Percentiles rank a stretch among this genome's conserved stretches.
These are phyloP conservation scores for Fraxinus baroniana DNA, from an alignment of 305 asterid genomes.

Conservation along the genomic window DNA sequence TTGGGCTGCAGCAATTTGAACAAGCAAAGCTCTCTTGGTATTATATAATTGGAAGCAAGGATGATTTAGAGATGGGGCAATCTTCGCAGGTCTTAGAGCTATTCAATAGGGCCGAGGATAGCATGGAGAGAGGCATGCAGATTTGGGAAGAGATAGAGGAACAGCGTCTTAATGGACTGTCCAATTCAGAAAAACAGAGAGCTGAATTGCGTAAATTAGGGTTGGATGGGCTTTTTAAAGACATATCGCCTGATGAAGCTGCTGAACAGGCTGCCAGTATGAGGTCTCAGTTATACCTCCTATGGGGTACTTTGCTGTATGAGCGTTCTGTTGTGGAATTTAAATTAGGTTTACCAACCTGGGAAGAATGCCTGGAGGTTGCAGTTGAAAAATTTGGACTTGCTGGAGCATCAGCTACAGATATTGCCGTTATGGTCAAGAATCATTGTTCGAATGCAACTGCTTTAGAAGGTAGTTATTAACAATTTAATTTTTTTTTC, in stretches of 20 bases:
- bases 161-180: conserved; percentile 79
- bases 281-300: conserved; percentile 76
- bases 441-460: conserved; percentile 91
- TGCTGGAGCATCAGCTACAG: conserved; percentile 79
- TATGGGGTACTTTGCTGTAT: conserved; percentile 87
- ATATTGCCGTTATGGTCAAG: conserved; percentile 88
- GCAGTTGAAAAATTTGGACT: conserved; percentile 86
- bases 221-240: conserved; percentile 58
- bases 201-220: conserved; percentile 59
- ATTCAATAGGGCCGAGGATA: conserved; percentile 87
- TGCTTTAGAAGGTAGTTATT: conserved; percentile 71
- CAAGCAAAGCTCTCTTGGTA: conserved; percentile 86
- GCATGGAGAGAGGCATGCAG: conserved; percentile 89
- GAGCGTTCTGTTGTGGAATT: conserved; percentile 91
- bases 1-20: conserved; percentile 82
- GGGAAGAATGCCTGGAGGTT: conserved; percentile 95
- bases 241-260: conserved; percentile 63
- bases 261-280: conserved; percentile 56
- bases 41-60: conserved; percentile 52
- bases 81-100: conserved; percentile 69
- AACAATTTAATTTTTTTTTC: background rate
- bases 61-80: conserved; percentile 47
- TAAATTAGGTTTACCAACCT: conserved; percentile 73
- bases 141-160: conserved; percentile 96
- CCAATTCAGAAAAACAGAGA: conserved; percentile 58